A percentile compares a stretch with the other conserved stretches of the same genome.
These are phyloP conservation scores for Dictyostelium intermedium DNA, from an alignment of 78 protist genomes.

Conservation along the genomic window DNA sequence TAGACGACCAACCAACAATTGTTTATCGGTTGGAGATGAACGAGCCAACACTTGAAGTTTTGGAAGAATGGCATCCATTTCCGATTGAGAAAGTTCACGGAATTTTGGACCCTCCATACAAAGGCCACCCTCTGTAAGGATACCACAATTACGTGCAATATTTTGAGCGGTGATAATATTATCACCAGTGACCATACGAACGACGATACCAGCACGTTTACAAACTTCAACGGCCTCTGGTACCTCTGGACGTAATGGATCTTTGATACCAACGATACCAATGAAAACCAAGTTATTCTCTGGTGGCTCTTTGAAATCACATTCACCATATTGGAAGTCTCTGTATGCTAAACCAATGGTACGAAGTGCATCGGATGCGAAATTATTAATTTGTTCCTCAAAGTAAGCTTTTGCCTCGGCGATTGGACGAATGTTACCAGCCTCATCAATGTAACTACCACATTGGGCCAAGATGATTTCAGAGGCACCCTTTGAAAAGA, in stretches of 20 bases:
- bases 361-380: slow-evolving; percentile 91
- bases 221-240: slow-evolving; percentile 91
- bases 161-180: slow-evolving; percentile 94
- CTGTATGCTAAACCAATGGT: slow-evolving; percentile 92
- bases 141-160: slow-evolving; percentile 97
- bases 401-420: slow-evolving; percentile 8
- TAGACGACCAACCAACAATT: slow-evolving; percentile 89
- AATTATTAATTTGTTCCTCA: slow-evolving; percentile 36
- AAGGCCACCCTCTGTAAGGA: slow-evolving; percentile 86
- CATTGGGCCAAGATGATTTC: slow-evolving; percentile 86
- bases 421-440: slow-evolving; percentile 73
- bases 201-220: slow-evolving; percentile 95
- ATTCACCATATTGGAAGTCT: slow-evolving; percentile 23
- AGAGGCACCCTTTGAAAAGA: slow-evolving; percentile 82
- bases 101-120: slow-evolving; percentile 91
- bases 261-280: slow-evolving; percentile 96
- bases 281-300: slow-evolving; percentile 80
- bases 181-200: slow-evolving; percentile 99
- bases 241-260: slow-evolving; percentile 97
- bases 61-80: slow-evolving; percentile 86
- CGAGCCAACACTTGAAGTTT: slow-evolving; percentile 96
- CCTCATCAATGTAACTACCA: slow-evolving; percentile 30
- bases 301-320: slow-evolving; percentile 32
- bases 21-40: slow-evolving; percentile 95
- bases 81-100: slow-evolving; percentile 83